Evolutionary conservation across 495 filamentous ascomycete genomes (phyloP), one percentile per base, ranked within the genome.

Genomic region (Penicillium longicatenatum): DNA sequence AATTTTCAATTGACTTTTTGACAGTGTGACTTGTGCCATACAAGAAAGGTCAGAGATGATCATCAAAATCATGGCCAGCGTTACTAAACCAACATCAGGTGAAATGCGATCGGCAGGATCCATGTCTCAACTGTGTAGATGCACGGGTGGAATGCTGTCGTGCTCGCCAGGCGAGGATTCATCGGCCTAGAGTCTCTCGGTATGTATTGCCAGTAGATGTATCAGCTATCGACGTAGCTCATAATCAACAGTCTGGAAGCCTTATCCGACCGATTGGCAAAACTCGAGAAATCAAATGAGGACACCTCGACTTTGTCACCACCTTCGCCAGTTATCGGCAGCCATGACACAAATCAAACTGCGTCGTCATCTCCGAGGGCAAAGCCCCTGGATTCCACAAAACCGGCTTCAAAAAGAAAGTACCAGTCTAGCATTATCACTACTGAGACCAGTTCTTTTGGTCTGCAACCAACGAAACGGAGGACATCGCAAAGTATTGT

Each of bases 21-120:
- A 19, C n/a, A 71, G 69, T 71, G 69, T 43, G 69, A 71, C 41
- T 26, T 69, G 16, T 71, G 69, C 48, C 58, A 71, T 56, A 51
- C 48, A 21, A 61, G 69, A 61, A 71, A 71, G 62, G 69, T 69
- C 24, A 46, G 53, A 55, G 19, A 55, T 24, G 26, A 43, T 52
- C 16, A 19, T 4, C 5, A 6, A 45, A 4, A 33, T 22, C 21
- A 6, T 8, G 24, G 3, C 22, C 16, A 10, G 29, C 10, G 19
- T 21, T 39, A 31, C 58, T 45, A 22, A 56, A 30, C 22, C 2
- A 14, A 35, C 45, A 35, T n/a, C 42, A 71, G 67, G 62, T 70
- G 10, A 71, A 70, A 63, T 71, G 69, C 29, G 69, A 71, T 55
- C 64, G 69, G 7, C 58, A 66, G 30, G 54, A 65, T 47, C 69